Base-by-base conservation (phyloP, 208 protist genomes). In the Blechomonas ayalai region DNA sequence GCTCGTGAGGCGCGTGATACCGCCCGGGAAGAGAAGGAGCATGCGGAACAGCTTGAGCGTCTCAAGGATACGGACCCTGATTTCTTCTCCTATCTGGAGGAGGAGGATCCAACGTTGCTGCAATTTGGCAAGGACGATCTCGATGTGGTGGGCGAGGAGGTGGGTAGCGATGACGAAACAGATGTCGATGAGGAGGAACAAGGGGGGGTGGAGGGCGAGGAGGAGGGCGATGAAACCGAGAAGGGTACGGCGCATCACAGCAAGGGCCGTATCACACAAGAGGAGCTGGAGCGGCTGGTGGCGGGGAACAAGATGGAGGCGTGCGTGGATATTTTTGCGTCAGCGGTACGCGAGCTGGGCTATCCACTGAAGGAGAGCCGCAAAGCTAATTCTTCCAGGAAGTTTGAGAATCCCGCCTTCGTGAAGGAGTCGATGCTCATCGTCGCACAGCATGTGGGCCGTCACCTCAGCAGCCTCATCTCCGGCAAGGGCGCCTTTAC, bases 71-170 rank as follows among this genome's bases (percentile, higher is more conserved):
- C 78, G 4, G 87, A 95, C 52, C 82, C 82, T 6, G 79, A 87
- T 34, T 92, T 92, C 55, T 90, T 84, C 59, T 90, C 81, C 3
- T 92, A 92, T 58, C 62, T 92, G 5, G 87, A 95, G 66, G 74
- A 82, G 44, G 82, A 95, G 54, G 87, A 95, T 45, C 82, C 82
- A 7, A 90, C 75, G 26, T 62, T 92, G 23, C 67, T 91, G 22
- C 60, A 95, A 59, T 91, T 91, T 52, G 87, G 80, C 31, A 68
- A 85, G 43, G 78, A 75, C 18, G 83, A 95, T 35, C 47, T 90
- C 37, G 69, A 84, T 26, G 43, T 85, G 6, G 69, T 90, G n/a
- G 67, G 67, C 35, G 77, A 78, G 24, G 80, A 71, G 0, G 57
- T 55, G 27, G 79, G 77, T 42, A 84, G 74, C 34, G 82, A 91